Evolutionary conservation across 345 rosid species (phyloP), one percentile per base, ranked within the genome.

Genomic region (Aurinia saxatilis): DNA sequence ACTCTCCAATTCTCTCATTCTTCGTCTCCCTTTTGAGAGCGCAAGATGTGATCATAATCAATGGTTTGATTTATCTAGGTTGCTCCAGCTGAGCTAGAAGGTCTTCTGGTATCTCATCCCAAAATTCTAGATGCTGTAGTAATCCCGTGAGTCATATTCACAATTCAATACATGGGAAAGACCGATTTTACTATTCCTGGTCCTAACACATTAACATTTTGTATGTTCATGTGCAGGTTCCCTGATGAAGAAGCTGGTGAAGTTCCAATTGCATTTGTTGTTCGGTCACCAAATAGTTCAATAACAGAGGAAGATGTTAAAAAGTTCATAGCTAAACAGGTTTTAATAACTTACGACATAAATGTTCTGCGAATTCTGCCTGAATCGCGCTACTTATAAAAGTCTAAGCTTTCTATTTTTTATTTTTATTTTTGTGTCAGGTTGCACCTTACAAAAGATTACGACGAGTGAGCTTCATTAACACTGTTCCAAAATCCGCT

Each of bases 11-110:
- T 54, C 14, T 45, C 50, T 38, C 40, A 60, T 36, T 12, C 33
- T 44, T 54, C 45, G 4, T 6, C 31, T 61, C 21, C 16, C 6
- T 41, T 41, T 8, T 19, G 19, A 16, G 21, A 23, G 12, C 5
- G n/a, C 5, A 0, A 10, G 8, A 35, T 45, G 13, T 36, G 4
- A 14, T 41, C 29, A 6, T 15, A 29, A 36, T 44, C 14, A 18
- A 25, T 21, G 55, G 40, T 50, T 65, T 70, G 56, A 8, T 64
- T 10, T 17, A 52, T 54, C 33, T 21, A 95, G 99, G 84, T 95
- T 69, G 99, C 99, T 45, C 99, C 97, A 35, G 99, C 97, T 36
- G 99, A 95, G 74, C 84, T 95, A 46, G 99, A 95, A 82, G 97
- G 87, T 38, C 76, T 95, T 13, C 93, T 95, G 60, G 84, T 95